A percentile compares a stretch with the other conserved stretches of the same genome.
Evolutionary conservation across 345 rosid genomes (phyloP).

Genomic region (Syzygium jambos): DNA sequence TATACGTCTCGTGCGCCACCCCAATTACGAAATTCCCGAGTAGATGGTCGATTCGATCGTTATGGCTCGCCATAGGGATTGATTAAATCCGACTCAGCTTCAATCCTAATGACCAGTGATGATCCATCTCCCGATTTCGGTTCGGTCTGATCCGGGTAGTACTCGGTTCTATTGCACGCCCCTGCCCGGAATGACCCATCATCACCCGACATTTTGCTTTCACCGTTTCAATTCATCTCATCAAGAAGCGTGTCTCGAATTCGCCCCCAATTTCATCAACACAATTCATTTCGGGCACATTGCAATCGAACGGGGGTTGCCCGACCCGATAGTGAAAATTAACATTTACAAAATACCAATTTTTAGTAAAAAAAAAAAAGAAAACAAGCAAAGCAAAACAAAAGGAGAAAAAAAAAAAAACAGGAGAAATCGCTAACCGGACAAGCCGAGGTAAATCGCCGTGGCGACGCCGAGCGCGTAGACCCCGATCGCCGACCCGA

Average conservation of each 20-base stretch:
- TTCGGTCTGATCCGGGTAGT: too few species aligned
- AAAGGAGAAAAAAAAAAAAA: neutral
- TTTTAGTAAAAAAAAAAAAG: too few species aligned
- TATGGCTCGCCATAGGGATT: too few species aligned
- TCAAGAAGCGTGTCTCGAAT: neutral
- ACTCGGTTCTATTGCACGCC: too few species aligned
- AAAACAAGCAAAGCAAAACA: neutral
- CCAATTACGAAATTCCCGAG: too few species aligned
- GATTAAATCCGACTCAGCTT: too few species aligned
- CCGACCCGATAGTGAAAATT: neutral
- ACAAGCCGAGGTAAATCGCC: slow-evolving; percentile 58
- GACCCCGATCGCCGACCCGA: slow-evolving; percentile 61
- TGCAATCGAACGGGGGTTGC: neutral
- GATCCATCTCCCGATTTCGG: too few species aligned
- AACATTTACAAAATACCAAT: neutral
- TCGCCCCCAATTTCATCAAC: neutral
- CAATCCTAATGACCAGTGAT: too few species aligned
- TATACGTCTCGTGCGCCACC: too few species aligned
- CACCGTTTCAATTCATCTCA: neutral
- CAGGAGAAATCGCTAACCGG: slow-evolving; percentile 18
- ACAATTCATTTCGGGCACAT: neutral
- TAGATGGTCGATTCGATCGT: too few species aligned
- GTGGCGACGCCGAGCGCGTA: slow-evolving; percentile 77
- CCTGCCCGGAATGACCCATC: too few species aligned
- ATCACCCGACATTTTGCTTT: neutral